A percentile compares a stretch with the other conserved stretches of the same genome.
phyloP scores from a whole-genome alignment of 768 basidiomycete genomes.

The Harrya chromipes region DNA sequence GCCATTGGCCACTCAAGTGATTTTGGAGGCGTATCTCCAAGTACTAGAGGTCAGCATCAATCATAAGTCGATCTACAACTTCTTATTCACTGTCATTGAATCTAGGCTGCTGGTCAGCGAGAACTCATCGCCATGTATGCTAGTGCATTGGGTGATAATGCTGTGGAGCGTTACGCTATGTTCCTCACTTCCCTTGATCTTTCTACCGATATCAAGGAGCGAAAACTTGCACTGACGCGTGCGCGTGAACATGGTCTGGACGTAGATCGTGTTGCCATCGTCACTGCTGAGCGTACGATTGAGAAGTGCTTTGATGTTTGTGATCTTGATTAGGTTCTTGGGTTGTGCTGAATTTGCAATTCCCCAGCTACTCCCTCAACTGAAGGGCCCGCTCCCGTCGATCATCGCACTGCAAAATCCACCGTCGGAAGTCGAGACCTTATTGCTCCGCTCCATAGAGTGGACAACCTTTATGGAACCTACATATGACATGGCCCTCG shows the following conservation, averaged over 20 bases:
- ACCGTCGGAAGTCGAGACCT: conserved; percentile 53
- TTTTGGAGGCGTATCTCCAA: conserved; percentile 85
- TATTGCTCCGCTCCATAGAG: conserved; percentile 84
- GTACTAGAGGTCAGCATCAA: conserved; percentile 67
- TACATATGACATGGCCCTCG: conserved; percentile 76
- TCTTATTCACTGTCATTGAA: background rate
- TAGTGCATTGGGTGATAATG: conserved; percentile 84
- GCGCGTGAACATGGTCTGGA: conserved; percentile 86
- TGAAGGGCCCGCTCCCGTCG: conserved; percentile 58
- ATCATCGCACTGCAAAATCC: conserved; percentile 55
- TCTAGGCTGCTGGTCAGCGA: conserved; percentile 69
- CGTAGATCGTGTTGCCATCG: conserved; percentile 71
- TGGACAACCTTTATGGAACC: conserved; percentile 82
- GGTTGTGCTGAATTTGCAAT: conserved; percentile 8
- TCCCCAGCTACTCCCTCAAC: conserved; percentile 46
- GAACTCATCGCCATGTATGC: conserved; percentile 94
- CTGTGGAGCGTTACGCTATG: conserved; percentile 86
- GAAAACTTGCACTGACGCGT: conserved; percentile 65
- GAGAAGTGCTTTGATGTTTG: conserved; percentile 64
- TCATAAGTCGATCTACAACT: background rate
- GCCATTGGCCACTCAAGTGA: conserved; percentile 68
- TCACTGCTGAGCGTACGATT: conserved; percentile 75
- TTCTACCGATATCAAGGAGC: conserved; percentile 57
- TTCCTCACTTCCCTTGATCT: conserved; percentile 81
- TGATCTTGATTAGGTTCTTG: conserved; percentile 6